Base-by-base conservation (phyloP, 257 asterid genomes). In the Solanum etuberosum region DNA sequence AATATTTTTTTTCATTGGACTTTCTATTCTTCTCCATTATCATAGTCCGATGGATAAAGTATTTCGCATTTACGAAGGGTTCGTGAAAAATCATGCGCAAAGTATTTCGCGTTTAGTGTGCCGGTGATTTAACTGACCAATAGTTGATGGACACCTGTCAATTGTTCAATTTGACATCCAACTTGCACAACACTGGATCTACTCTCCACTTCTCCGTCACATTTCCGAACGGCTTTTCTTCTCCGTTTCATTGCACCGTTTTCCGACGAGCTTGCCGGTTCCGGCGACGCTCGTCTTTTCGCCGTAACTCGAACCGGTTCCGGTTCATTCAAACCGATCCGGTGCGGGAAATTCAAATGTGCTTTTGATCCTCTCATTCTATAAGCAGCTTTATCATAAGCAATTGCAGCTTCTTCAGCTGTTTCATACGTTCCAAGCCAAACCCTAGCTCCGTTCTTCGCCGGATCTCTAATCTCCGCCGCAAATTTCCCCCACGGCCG, bases 331-430 rank as follows among this genome's bases (percentile, higher is more conserved):
- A 38, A 48, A 46, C 88, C 74, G 7, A 86, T 72, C 27, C 84
- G 59, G 80, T 73, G 72, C 2, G 88, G 88, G 8, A 86, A 86
- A 57, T 86, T 86, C 16, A 86, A 51, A 72, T 68, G 48, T 48
- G 88, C 88, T n/a, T 54, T 86, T 16, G 74, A 72, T 57, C 88
- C 88, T 6, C 88, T 83, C 84, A 86, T 86, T 76, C 88, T 72
- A 72, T 72, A 86, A 48, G 88, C 88, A 2, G 88, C 88, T 72
- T 74, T 70, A 51, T 86, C 88, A 51, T 86, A 86, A 73, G 88
- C 88, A 23, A 73, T n/a, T 0, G 88, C 88, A 31, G 88, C 88
- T 73, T 86, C 84, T 54, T 73, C 84, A 13, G 40, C 87, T 5
- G 87, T 85, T 35, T 85, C 87, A 8, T 40, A 85, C 4, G 87